Percentiles rank a stretch among this genome's conserved stretches.
Conservation (phyloP, 768 basidiomycete genomes). For the Russula earlei region DNA sequence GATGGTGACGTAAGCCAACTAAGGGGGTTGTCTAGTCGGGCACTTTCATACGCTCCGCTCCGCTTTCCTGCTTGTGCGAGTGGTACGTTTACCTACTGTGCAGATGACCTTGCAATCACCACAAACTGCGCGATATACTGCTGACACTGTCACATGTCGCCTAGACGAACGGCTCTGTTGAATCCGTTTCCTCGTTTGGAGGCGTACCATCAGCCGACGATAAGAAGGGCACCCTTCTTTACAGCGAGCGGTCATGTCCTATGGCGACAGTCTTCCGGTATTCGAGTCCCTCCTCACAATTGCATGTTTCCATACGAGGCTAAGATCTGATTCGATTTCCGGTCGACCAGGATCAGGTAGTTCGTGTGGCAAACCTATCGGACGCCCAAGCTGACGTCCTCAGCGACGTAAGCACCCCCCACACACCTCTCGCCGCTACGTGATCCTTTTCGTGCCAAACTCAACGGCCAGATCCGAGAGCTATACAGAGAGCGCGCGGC, state of each 20-base stretch:
- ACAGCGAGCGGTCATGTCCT: conserved; percentile 10
- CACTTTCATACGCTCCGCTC: too few relatives aligned
- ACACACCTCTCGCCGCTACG: not conserved
- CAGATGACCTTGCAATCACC: not conserved
- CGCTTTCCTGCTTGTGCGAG: too few relatives aligned
- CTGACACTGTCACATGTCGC: not conserved
- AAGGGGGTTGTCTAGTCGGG: too few relatives aligned
- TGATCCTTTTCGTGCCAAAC: not conserved
- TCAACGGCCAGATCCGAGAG: conserved; percentile 52
- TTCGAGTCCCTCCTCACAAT: not conserved
- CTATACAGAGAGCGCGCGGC: conserved; percentile 55
- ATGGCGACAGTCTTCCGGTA: conserved; percentile 21
- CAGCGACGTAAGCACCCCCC: conserved; percentile 6
- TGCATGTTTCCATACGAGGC: conserved; percentile 1
- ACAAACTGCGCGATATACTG: conserved; percentile 7
- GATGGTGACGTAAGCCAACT: too few relatives aligned
- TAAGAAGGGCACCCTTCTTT: not conserved
- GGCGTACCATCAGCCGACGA: conserved; percentile 2
- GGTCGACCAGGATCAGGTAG: conserved; percentile 16
- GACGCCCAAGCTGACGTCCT: conserved; percentile 16
- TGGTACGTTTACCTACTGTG: conserved; percentile 7
- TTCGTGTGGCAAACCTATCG: conserved; percentile 21
- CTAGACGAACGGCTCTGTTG: not conserved
- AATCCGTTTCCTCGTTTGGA: not conserved
- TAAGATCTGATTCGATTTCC: not conserved